Evolutionary conservation across 2,329 filamentous ascomycete species (phyloP).

Genomic region (Clarireedia sp.): DNA sequence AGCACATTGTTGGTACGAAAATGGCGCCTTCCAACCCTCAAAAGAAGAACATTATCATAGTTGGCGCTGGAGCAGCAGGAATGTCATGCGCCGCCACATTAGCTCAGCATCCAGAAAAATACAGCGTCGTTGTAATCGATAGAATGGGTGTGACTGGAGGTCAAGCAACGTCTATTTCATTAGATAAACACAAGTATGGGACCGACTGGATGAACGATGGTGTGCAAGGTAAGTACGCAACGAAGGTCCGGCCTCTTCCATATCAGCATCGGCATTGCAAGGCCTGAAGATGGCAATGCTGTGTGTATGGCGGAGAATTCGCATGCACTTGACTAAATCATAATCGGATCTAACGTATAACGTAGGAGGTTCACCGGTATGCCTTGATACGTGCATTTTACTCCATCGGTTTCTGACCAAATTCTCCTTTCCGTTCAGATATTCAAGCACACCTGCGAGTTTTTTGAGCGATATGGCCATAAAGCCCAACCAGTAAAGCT

Average conservation of each 20-base stretch:
- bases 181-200: constrained; percentile 49
- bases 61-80: constrained; percentile 57
- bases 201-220: constrained; percentile 56
- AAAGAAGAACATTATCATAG: constrained; percentile 45
- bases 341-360: not conserved
- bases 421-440: constrained; percentile 35
- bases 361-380: not conserved
- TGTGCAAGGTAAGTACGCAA: constrained; percentile 44
- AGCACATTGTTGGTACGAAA: not conserved
- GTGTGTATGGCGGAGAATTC: too few relatives aligned
- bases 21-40: not conserved
- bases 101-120: constrained; percentile 56
- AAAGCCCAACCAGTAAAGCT: constrained; percentile 50
- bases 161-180: constrained; percentile 51
- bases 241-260: too few relatives aligned
- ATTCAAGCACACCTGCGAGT: constrained; percentile 60
- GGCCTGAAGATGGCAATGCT: too few relatives aligned
- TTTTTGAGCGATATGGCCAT: constrained; percentile 50
- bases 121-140: constrained; percentile 57
- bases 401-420: not conserved
- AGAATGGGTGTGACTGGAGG: constrained; percentile 50
- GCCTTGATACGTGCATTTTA: constrained; percentile 28
- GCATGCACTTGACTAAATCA: not conserved
- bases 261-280: too few relatives aligned
- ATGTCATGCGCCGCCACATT: constrained; percentile 57